These are phyloP conservation scores for Fallopia convolvulus DNA, from an alignment of 148 eudicot genomes.

Conservation along the genomic window DNA sequence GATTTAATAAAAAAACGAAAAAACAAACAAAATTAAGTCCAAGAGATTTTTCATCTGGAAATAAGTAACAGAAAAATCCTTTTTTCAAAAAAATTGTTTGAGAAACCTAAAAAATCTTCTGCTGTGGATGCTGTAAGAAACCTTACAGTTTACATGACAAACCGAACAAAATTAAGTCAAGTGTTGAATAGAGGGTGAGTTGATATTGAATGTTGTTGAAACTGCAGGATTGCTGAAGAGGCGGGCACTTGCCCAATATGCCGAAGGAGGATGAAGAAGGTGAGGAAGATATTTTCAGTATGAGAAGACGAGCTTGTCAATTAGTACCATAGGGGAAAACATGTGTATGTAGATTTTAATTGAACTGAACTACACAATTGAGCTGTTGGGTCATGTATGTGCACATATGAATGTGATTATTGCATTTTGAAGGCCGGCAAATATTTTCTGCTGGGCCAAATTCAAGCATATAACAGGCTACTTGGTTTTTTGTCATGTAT, in stretches of 20 bases:
- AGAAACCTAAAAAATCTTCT: background rate
- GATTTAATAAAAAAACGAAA: too few species aligned
- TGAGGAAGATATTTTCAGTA: constrained; percentile 59
- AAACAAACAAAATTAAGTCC: too few species aligned
- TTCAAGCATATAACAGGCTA: background rate
- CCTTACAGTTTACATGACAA: too few species aligned
- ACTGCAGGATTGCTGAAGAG: constrained; percentile 61
- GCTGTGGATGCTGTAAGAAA: background rate
- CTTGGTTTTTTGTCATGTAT: background rate
- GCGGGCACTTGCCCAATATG: constrained; percentile 66
- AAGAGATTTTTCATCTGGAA: too few species aligned
- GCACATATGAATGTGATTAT: constrained; percentile 9
- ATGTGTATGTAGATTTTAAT: background rate
- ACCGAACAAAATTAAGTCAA: background rate
- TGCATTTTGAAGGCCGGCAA: background rate
- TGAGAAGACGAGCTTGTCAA: constrained; percentile 17
- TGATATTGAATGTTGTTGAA: background rate
- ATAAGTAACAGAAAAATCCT: too few species aligned
- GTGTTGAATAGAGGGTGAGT: background rate
- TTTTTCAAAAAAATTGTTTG: too few species aligned
- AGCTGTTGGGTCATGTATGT: background rate
- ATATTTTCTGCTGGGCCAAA: background rate
- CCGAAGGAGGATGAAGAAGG: constrained; percentile 62
- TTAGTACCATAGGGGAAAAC: background rate
- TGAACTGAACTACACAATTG: background rate